Evolutionary conservation across 78 protist species (phyloP).

Genomic region (Chrysochromulina tobinii): DNA sequence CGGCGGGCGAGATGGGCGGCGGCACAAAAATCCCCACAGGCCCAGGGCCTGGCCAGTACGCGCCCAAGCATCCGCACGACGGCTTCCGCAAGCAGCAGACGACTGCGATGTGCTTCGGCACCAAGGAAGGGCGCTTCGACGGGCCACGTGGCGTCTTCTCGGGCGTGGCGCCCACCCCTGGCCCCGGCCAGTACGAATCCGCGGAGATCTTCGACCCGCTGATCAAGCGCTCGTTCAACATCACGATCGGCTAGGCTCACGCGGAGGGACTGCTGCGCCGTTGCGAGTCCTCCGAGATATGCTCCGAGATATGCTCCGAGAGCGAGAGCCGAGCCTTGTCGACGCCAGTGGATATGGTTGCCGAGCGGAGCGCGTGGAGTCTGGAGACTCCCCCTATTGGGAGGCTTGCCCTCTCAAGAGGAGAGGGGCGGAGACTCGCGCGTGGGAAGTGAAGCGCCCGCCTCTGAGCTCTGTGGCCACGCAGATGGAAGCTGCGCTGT

Average conservation of each 20-base stretch:
- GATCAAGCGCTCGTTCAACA: slow-evolving; percentile 19
- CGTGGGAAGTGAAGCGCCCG: no score
- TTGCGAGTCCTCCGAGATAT: no score
- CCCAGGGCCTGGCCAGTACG: background rate
- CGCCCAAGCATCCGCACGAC: background rate
- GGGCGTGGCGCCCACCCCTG: background rate
- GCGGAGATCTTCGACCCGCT: background rate
- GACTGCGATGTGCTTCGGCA: background rate
- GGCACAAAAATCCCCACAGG: background rate
- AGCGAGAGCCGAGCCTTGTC: no score
- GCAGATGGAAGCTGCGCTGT: no score
- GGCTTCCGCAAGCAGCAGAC: background rate
- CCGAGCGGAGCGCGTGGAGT: no score
- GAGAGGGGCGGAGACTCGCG: no score
- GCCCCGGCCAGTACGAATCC: background rate
- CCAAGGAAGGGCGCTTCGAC: background rate
- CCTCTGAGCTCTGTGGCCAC: no score
- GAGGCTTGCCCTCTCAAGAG: no score
- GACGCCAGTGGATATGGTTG: no score
- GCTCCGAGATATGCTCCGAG: no score
- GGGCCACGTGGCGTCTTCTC: background rate
- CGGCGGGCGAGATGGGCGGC: background rate
- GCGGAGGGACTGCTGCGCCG: no score
- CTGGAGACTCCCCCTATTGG: no score
- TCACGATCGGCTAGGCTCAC: background rate